Conservation (phyloP, 2,329 filamentous ascomycete species). For the Botryotinia calthae region DNA sequence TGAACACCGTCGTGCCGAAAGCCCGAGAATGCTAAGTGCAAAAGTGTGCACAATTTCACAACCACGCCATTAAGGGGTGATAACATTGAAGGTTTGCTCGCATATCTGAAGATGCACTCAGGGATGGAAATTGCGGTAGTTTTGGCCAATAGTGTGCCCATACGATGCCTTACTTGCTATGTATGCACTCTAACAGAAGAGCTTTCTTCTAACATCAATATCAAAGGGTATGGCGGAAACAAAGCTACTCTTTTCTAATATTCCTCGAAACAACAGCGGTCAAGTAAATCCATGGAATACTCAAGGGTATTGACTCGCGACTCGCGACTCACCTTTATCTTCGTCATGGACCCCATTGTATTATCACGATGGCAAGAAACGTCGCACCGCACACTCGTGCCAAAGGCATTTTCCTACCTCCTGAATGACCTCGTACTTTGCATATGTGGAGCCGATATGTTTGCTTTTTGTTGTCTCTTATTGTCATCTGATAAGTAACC, state of each 20-base stretch:
- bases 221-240: not conserved
- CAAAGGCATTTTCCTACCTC: not conserved
- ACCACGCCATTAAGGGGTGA: not conserved
- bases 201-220: not conserved
- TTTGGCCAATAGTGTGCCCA: not conserved
- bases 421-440: not conserved
- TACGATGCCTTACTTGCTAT: not conserved
- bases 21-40: not conserved
- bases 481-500: not conserved
- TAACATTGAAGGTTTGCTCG: not conserved
- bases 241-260: not conserved
- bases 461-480: slow-evolving; percentile 8
- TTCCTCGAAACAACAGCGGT: not conserved
- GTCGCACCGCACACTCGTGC: slow-evolving; percentile 4
- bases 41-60: not conserved
- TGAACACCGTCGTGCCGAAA: not conserved
- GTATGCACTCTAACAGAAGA: not conserved
- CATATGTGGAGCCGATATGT: not conserved
- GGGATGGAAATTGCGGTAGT: not conserved
- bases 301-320: not conserved
- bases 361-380: not conserved
- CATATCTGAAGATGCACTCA: not conserved
- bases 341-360: not conserved
- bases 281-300: not conserved
- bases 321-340: not conserved